Evolutionary conservation across 352 stramenopile genomes (phyloP), one percentile per base, ranked within the genome.

Genomic region (Globisporangium cystogenes): DNA sequence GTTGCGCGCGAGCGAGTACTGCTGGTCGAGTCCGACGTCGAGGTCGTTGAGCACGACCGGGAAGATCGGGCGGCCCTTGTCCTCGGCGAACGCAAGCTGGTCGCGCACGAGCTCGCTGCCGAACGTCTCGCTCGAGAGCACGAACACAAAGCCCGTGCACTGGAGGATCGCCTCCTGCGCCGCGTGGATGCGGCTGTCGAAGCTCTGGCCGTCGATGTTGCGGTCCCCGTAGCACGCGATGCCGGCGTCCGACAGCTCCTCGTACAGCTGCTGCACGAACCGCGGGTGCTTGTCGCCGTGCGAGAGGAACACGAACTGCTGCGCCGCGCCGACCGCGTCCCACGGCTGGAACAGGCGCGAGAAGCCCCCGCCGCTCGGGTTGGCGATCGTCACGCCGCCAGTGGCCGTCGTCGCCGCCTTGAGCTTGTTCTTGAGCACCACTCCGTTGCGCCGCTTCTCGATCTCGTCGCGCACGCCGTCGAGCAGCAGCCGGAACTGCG

Each of bases 381-480:
- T 60, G 0, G 64, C 51, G 23, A 70, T 78, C 54, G 74, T 69
- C 46, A 21, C 59, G 49, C 60, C 71, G 33, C 42, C 58, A 11
- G 48, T 55, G 24, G 65, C 57, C 6, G 48, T 55, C 27, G 65
- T 59, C 6, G 70, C 63, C 21, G 44, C 53, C 14, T 51, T 49
- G 20, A 69, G 68, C 10, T 73, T 74, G 21, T 77, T 82, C 51
- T 64, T 68, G 16, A 68, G 59, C 12, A 79, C 61, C 21, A 65
- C 61, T 3, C 65, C 76, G 14, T 76, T 67, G 24, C 77, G 77
- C 26, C 70, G 73, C 65, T 90, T 90, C 47, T 93, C 76, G 36
- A 94, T 86, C 51, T 94, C 84, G 47, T 94, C 84, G 3, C 80
- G 79, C 3, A 94, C 80, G 1, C 84, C 82, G 59, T 94, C 84